Conservation (phyloP, 768 basidiomycete species). For the Dictyophora rubrovolvata region DNA sequence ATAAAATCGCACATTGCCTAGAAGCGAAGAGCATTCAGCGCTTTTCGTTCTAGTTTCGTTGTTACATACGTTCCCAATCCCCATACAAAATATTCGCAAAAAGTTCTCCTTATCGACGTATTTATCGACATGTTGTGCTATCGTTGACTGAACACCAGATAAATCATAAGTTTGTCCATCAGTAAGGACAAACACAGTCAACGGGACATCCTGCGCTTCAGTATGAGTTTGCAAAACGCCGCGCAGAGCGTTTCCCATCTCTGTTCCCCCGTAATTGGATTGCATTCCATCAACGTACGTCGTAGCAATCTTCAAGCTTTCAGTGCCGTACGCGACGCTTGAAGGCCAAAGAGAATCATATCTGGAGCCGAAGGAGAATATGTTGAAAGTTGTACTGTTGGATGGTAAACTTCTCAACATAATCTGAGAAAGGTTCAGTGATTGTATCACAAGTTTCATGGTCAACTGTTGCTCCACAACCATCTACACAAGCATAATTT, state of each 20-base stretch:
- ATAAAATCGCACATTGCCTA: constrained; percentile 39
- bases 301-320: constrained; percentile 9
- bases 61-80: constrained; percentile 33
- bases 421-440: constrained; percentile 22
- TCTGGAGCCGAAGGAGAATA: constrained; percentile 40
- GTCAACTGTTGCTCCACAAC: too few relatives aligned
- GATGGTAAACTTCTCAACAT: constrained; percentile 36
- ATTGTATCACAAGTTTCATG: too few relatives aligned
- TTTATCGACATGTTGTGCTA: neutral
- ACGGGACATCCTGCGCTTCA: constrained; percentile 18
- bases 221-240: constrained; percentile 27
- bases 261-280: constrained; percentile 42
- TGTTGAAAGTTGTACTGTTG: constrained; percentile 38
- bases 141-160: neutral
- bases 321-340: constrained; percentile 16
- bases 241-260: constrained; percentile 33
- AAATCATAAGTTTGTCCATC: constrained; percentile 34
- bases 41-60: neutral
- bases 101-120: constrained; percentile 8
- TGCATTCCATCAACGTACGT: constrained; percentile 28
- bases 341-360: constrained; percentile 25
- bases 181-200: constrained; percentile 47
- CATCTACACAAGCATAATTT: too few relatives aligned
- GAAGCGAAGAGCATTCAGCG: neutral
- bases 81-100: constrained; percentile 46